Base-by-base conservation (phyloP, 768 basidiomycete genomes). In the Boletus vermiculosoides region DNA sequence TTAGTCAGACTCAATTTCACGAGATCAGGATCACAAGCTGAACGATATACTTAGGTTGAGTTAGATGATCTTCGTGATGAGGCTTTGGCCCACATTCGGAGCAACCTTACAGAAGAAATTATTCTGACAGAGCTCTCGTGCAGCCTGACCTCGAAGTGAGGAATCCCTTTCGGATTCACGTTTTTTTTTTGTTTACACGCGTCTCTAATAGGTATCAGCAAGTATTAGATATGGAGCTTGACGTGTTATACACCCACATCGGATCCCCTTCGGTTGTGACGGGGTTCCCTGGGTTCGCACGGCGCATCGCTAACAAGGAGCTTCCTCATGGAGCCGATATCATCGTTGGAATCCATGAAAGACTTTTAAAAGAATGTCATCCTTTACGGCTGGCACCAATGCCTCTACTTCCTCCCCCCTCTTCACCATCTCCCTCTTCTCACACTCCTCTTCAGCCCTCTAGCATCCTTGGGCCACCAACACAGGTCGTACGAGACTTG, bases 301-400 rank as follows among this genome's bases (percentile, higher is more conserved):
- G 8, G 36, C 55, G 63, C 28, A 65, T 66, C 8, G 64, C 59
- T 1, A 39, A 58, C 18, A 58, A 55, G 34, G 59, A 57, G 8
- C 28, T 69, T 7, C 49, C 51, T 3, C 69, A 71, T 20, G 70
- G 68, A 1, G 61, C 67, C 0, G 56, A 63, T 2, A 61, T 71
- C 40, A 45, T 71, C 11, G 22, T 67, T 28, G 69, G 58, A 15
- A 51, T 69, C 6, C 62, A 66, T 16, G 12, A 49, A 1, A 59
- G 69, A 45, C 2, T 69, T 5, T n/a, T 71, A 11, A 57, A 33
- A 20, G 51, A 34, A 15, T 48, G 40, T 18, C 53, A 49, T 5
- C 54, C 58, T 11, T 33, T 30, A 7, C 20, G 45, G 5, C 12
- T 16, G 16, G 41, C 15, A 31, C 20, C 31, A 1, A 15, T 13